Base-by-base conservation (phyloP, 1,284 basidiomycete genomes). In the Taiwanofungus camphoratus region DNA sequence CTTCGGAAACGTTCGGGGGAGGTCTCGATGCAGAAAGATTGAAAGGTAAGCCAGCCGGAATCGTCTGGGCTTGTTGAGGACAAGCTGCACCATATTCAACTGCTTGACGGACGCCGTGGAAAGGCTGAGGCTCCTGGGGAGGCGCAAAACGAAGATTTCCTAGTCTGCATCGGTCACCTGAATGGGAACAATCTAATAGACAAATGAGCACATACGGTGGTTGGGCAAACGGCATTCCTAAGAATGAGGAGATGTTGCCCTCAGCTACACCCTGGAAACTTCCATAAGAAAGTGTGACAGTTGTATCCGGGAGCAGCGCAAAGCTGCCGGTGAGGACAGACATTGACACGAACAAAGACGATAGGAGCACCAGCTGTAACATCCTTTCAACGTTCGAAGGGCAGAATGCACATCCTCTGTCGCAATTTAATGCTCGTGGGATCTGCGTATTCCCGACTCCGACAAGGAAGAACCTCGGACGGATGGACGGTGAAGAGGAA, bases 81-180 rank as follows among this genome's bases (percentile, higher is more conserved):
- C 77, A 81, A 2, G 69, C 57, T 9, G 63, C 56, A 0, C 76
- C 76, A 47, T 65, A 77, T 0, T 54, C 44, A 0, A 63, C 68
- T 0, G 72, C 74, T n/a, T 59, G 50, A 35, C 70, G 53, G 0
- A 56, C 61, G 1, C 65, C 66, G 1, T 51, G 63, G 52, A 77
- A 78, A 1, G 69, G 52, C 1, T 61, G 42, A n/a, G 27, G 36
- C 13, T 5, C 4, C 6, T 27, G 37, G 4, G 43, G 38, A 12
- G 38, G 23, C 6, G 22, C 31, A 34, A 45, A 45, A 33, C 43
- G 38, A 7, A 45, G 33, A 13, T 39, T 18, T 2, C 43, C 43
- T 3, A 40, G 11, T 9, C 43, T 45, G 19, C n/a, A 13, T 21
- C 20, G 9, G 11, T 20, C 19, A 15, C n/a, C 2, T 22, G 12